Evolutionary conservation across 2,329 filamentous ascomycete species (phyloP), one percentile per base, ranked within the genome.

Genomic region (Grosmannia clavigera): DNA sequence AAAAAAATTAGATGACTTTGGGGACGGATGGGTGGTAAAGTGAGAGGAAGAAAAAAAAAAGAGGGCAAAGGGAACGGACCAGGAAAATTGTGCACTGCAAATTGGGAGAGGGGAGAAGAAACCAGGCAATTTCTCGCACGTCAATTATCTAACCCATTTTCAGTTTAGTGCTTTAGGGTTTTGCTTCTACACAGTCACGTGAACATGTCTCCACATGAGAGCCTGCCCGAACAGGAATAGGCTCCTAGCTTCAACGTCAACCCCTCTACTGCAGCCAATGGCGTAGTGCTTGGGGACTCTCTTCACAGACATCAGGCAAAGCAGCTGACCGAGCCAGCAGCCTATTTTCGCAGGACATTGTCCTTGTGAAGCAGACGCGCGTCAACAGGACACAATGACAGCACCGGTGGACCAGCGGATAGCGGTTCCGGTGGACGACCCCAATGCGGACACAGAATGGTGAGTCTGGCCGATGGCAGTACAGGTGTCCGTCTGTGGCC

Each of bases 361-460:
- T 12, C 35, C 35, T 35, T 11, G 33, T 35, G 33, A 27, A 22
- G 31, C 31, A 31, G 33, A 53, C 27, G n/a, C 19, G 14, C 16
- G 10, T 25, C 27, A 22, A 16, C 6, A 9, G 10, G 16, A 56
- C 31, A 62, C 63, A 14, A 86, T 86, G 83, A 81, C 82, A 22
- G 81, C 82, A 38, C 83, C 83, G 43, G 68, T 73, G 65, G 84
- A 87, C 59, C 81, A 87, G 68, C 77, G 84, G 55, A 84, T 87
- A 66, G 79, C 79, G 68, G 94, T 99, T 62, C 91, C 92, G 53
- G 87, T 99, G 66, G 90, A 95, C 70, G 87, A 97, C 70, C 92
- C 92, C 38, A 95, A 97, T 70, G 94, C 91, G 64, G 94, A 99
- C 71, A 99, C 94, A 64, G 94, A 99, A 86, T 99, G 94, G 94